phyloP scores from a whole-genome alignment of 345 rosid genomes.

The Corchorus capsularis region DNA sequence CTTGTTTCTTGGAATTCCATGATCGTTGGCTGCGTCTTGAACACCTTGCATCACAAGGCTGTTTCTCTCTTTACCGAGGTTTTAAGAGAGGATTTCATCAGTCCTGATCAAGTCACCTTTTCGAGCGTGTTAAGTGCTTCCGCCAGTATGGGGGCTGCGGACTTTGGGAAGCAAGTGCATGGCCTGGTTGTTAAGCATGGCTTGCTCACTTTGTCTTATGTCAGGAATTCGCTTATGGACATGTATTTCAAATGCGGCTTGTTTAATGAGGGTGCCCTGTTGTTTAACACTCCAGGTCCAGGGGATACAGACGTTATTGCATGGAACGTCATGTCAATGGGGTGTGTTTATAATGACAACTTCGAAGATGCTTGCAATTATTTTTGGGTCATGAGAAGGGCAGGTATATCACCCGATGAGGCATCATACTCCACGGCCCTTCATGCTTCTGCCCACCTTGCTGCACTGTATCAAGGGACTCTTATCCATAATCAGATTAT shows the following conservation, averaged over 20 bases:
- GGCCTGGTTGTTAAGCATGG: constrained; percentile 34
- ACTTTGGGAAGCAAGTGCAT: constrained; percentile 45
- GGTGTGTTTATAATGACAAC: constrained; percentile 29
- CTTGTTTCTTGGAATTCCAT: constrained; percentile 50
- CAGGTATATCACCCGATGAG: constrained; percentile 42
- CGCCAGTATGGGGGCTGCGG: constrained; percentile 29
- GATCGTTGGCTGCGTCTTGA: constrained; percentile 43
- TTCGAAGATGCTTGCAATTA: constrained; percentile 38
- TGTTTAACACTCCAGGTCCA: constrained; percentile 25
- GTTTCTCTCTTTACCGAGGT: constrained; percentile 31
- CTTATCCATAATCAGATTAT: constrained; percentile 40
- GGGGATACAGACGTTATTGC: constrained; percentile 33
- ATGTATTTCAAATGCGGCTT: constrained; percentile 38
- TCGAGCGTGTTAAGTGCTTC: constrained; percentile 47
- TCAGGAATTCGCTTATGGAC: constrained; percentile 42
- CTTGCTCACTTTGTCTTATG: constrained; percentile 31
- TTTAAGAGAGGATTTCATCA: constrained; percentile 23
- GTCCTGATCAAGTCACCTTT: constrained; percentile 40
- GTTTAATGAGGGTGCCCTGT: constrained; percentile 31
- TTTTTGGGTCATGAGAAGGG: constrained; percentile 39
- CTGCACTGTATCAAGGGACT: constrained; percentile 37
- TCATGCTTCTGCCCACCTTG: constrained; percentile 43
- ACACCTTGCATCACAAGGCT: constrained; percentile 20
- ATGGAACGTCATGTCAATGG: constrained; percentile 45
- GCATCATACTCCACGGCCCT: constrained; percentile 44